Percentiles rank a stretch among this genome's conserved stretches.
Evolutionary conservation across 208 protist genomes (phyloP).

Genomic region (Trichomonas vaginalis): DNA sequence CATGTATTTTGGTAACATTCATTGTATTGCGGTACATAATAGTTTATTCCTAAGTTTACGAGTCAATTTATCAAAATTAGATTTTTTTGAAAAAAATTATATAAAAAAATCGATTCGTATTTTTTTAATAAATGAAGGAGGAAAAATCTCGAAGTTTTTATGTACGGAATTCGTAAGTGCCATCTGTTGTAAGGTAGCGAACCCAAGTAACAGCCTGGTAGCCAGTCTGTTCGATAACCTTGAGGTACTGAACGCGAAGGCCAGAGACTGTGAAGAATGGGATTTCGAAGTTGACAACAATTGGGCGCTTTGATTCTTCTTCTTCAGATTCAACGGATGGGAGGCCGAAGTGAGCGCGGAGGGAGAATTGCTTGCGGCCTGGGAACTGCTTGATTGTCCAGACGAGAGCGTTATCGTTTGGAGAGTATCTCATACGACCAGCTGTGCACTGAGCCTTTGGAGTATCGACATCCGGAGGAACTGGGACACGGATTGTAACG

Average conservation of each 20-base stretch:
- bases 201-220: constrained; percentile 80
- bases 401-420: constrained; percentile 73
- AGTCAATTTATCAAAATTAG: too few relatives aligned
- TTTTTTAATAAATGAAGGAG: neutral
- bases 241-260: constrained; percentile 88
- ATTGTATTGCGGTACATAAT: too few relatives aligned
- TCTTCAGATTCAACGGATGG: constrained; percentile 66
- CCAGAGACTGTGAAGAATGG: constrained; percentile 89
- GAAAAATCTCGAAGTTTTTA: neutral
- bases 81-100: too few relatives aligned
- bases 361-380: constrained; percentile 67
- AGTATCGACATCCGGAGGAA: constrained; percentile 82
- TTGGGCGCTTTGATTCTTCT: constrained; percentile 59
- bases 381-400: constrained; percentile 89
- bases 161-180: constrained; percentile 68
- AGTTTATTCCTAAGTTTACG: too few relatives aligned
- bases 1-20: too few relatives aligned
- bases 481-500: constrained; percentile 83
- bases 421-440: constrained; percentile 74
- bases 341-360: constrained; percentile 75
- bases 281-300: constrained; percentile 88
- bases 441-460: constrained; percentile 65
- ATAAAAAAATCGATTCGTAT: neutral
- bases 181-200: constrained; percentile 82
- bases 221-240: constrained; percentile 80